These are phyloP conservation scores for Trichoderma koningii DNA, from an alignment of 2,329 filamentous ascomycete genomes.

Conservation along the genomic window DNA sequence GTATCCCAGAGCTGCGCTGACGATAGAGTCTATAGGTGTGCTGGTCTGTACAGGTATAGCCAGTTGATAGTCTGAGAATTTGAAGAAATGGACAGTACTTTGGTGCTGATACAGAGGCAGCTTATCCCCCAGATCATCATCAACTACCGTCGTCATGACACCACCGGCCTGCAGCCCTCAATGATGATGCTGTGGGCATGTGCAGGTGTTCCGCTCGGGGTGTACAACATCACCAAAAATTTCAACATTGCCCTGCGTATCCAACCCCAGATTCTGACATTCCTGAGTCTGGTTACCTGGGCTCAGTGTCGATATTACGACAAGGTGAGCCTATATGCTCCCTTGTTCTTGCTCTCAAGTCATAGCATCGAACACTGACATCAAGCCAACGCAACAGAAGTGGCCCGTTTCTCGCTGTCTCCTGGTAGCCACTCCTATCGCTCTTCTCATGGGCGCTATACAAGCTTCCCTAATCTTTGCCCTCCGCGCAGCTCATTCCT, in stretches of 20 bases:
- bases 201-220: constrained; percentile 67
- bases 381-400: constrained; percentile 41
- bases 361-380: neutral
- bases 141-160: constrained; percentile 67
- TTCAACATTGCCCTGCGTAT: constrained; percentile 48
- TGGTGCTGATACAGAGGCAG: constrained; percentile 38
- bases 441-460: constrained; percentile 58
- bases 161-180: constrained; percentile 63
- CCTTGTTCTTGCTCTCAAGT: neutral
- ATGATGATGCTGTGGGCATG: constrained; percentile 75
- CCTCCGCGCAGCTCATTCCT: constrained; percentile 48
- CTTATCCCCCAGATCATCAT: constrained; percentile 70
- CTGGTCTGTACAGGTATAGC: constrained; percentile 63
- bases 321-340: constrained; percentile 35
- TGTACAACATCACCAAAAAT: constrained; percentile 47
- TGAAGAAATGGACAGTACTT: neutral
- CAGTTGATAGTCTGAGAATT: neutral
- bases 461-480: constrained; percentile 63
- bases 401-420: constrained; percentile 55
- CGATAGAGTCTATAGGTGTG: constrained; percentile 46
- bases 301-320: constrained; percentile 49
- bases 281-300: constrained; percentile 49
- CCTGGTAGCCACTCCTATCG: constrained; percentile 53
- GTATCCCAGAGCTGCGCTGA: neutral
- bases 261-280: constrained; percentile 48